Base-by-base conservation (phyloP, 345 rosid species). In the Heritiera fomes region DNA sequence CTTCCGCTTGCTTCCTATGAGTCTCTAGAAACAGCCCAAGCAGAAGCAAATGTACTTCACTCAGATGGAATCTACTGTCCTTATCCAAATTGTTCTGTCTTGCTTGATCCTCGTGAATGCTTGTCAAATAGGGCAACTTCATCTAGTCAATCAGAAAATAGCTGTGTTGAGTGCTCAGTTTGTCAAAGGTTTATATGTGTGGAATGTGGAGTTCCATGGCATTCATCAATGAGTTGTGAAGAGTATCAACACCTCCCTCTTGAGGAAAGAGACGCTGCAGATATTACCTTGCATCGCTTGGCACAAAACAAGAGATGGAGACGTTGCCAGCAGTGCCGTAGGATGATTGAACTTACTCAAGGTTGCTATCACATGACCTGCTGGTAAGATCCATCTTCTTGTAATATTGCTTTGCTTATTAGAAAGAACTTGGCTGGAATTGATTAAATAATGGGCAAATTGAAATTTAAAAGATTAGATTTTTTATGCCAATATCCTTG, bases 321-420 rank as follows among this genome's bases (percentile, higher is more conserved):
- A 82, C 89, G 93, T 58, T 96, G 98, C 87, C 98, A 89, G 79
- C 98, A 89, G 70, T 94, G 98, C 78, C 95, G 89, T 61, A 88
- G 91, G 81, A 96, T 96, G 98, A 91, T 92, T 55, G 97, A 96
- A 84, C 99, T 92, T 53, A 76, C 89, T 34, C 98, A 92, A 70
- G 98, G 99, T 79, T 96, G 99, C 88, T 85, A 92, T 83, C 99
- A 92, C 88, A 92, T 96, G 95, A 94, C 98, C 40, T 96, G 98
- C 87, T 82, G 93, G 99, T 96, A 87, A 86, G 92, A 79, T 71
- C 56, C 34, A 11, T 77, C 45, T 43, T 77, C 71, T 18, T 45
- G 41, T 52, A 6, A 59, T 64, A 28, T 20, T 53, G 1, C 40
- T 77, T 28, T 52, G 17, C 11, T 78, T 34, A 70, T 68, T 41